These are phyloP conservation scores for Candida endomychidarum DNA, from an alignment of 805 yeast species.

Conservation along the genomic window DNA sequence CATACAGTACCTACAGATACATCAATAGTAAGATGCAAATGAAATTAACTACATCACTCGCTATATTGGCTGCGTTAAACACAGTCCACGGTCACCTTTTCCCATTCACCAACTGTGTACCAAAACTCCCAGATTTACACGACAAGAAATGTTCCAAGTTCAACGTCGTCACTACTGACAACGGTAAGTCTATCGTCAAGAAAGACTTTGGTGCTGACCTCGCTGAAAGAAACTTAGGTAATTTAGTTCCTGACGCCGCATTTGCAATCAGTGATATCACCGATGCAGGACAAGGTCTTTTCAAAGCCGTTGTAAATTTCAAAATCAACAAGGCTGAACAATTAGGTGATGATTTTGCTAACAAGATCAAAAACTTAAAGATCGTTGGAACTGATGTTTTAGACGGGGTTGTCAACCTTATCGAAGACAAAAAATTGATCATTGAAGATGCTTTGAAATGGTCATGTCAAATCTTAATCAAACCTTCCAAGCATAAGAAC, in stretches of 20 bases:
- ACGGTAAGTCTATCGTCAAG: too few relatives aligned
- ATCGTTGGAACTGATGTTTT: constrained; percentile 23
- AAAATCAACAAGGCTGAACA: constrained; percentile 22
- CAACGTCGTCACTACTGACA: constrained; percentile 6
- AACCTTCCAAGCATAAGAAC: constrained; percentile 18
- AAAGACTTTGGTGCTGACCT: too few relatives aligned
- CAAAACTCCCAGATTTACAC: neutral
- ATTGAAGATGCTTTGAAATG: constrained; percentile 21
- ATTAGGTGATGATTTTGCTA: constrained; percentile 15
- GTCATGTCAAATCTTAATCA: constrained; percentile 23
- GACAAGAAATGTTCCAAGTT: constrained; percentile 8
- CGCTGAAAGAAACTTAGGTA: constrained; percentile 7
- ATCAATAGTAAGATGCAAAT: too few relatives aligned
- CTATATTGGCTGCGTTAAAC: constrained; percentile 1
- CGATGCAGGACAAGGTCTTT: constrained; percentile 19
- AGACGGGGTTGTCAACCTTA: constrained; percentile 14
- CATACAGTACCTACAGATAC: too few relatives aligned
- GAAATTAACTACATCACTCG: constrained; percentile 9
- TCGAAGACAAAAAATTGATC: constrained; percentile 9
- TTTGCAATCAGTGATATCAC: constrained; percentile 25
- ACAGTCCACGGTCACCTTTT: constrained; percentile 11
- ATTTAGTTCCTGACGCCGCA: constrained; percentile 22
- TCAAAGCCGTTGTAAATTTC: constrained; percentile 23
- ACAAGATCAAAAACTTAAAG: constrained; percentile 18
- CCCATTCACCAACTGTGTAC: constrained; percentile 5